phyloP scores from a whole-genome alignment of 441 rosid genomes.

The Gossypium schwendimanii region DNA sequence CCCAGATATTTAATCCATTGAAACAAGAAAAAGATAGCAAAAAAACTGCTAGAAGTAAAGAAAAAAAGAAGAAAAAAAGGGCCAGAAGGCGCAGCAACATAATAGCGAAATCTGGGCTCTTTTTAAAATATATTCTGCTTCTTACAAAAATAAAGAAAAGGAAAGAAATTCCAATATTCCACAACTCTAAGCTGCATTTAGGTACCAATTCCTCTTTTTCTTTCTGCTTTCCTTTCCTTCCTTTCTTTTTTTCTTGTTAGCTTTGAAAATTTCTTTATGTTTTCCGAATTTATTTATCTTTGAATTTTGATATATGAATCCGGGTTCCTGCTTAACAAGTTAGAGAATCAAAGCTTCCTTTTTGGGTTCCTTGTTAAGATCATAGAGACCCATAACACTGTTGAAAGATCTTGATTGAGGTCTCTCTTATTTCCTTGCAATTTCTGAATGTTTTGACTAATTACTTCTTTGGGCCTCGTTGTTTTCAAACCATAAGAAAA shows the following conservation, averaged over 20 bases:
- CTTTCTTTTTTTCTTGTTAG: neutral
- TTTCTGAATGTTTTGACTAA: slow-evolving; percentile 4
- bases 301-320: neutral
- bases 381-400: neutral
- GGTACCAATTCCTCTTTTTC: slow-evolving; percentile 9
- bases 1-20: neutral
- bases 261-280: neutral
- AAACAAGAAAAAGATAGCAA: neutral
- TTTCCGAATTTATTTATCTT: neutral
- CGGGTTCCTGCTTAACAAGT: neutral
- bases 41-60: neutral
- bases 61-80: neutral
- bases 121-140: neutral
- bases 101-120: slow-evolving; percentile 8
- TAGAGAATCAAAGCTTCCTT: slow-evolving; percentile 1
- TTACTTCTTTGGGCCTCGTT: slow-evolving; percentile 1
- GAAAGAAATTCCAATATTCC: too few species aligned
- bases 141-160: neutral
- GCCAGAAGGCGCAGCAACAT: neutral
- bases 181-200: slow-evolving; percentile 5
- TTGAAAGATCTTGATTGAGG: neutral
- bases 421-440: neutral
- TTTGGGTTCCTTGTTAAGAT: neutral
- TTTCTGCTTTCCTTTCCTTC: neutral
- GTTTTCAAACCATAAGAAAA: neutral